phyloP scores from a whole-genome alignment of 805 yeast species.

The Candida coquimbonensis region DNA sequence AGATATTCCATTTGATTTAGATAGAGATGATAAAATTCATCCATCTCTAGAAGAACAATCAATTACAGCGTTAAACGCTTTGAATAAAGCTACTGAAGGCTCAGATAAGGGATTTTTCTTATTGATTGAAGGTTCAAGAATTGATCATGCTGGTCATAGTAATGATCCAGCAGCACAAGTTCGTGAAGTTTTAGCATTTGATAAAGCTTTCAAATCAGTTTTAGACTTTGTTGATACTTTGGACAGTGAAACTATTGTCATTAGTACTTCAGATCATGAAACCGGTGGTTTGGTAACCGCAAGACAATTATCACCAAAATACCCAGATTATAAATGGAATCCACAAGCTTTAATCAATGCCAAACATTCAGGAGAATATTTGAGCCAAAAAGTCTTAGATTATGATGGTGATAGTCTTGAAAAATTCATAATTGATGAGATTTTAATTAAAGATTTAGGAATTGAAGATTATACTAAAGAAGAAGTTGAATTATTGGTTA shows the following conservation, averaged over 20 bases:
- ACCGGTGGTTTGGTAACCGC: conserved; percentile 93
- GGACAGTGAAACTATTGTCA: conserved; percentile 69
- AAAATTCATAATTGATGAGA: conserved; percentile 42
- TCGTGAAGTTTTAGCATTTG: conserved; percentile 82
- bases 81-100: conserved; percentile 58
- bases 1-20: conserved; percentile 83
- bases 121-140: conserved; percentile 85
- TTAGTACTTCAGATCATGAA: conserved; percentile 90
- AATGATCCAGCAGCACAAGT: conserved; percentile 95
- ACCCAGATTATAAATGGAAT: conserved; percentile 86
- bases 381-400: conserved; percentile 39
- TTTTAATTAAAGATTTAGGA: conserved; percentile 62
- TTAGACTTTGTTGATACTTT: conserved; percentile 58
- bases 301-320: conserved; percentile 57
- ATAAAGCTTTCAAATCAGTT: conserved; percentile 71
- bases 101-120: conserved; percentile 82
- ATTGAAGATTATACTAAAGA: conserved; percentile 46
- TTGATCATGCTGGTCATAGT: conserved; percentile 92
- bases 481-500: conserved; percentile 44
- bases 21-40: conserved; percentile 50
- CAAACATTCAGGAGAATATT: conserved; percentile 70
- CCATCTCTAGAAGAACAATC: conserved; percentile 83
- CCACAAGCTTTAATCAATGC: conserved; percentile 71
- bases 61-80: conserved; percentile 61
- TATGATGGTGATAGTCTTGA: conserved; percentile 29